Evolutionary conservation across 345 rosid genomes (phyloP).

Genomic region (Eucalyptus rudis): DNA sequence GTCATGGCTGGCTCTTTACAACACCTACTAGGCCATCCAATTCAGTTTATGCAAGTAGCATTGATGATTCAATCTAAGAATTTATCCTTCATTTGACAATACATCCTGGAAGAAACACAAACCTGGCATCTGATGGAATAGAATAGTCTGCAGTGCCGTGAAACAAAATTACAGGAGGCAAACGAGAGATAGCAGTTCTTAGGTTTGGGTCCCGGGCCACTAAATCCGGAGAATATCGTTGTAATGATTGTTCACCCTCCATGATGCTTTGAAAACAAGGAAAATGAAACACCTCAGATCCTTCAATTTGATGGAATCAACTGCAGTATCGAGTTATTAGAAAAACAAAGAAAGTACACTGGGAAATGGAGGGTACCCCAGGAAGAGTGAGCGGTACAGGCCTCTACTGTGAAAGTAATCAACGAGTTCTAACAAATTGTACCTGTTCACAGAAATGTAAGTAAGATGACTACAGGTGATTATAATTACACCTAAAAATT

Average conservation of each 20-base stretch:
- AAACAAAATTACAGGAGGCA: slow-evolving; percentile 71
- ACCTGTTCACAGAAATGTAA: slow-evolving; percentile 29
- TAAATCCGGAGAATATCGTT: slow-evolving; percentile 74
- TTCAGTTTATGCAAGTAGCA: not conserved
- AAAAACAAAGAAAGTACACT: not conserved
- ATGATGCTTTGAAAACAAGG: slow-evolving; percentile 47
- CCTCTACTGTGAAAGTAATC: slow-evolving; percentile 89
- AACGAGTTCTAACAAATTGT: slow-evolving; percentile 70
- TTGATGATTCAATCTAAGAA: not conserved
- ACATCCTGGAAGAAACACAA: slow-evolving; percentile 1
- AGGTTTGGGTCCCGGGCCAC: slow-evolving; percentile 51
- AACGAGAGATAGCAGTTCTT: slow-evolving; percentile 43
- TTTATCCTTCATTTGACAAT: not conserved
- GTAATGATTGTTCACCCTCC: slow-evolving; percentile 88
- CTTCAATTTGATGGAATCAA: not conserved
- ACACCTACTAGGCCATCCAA: not conserved
- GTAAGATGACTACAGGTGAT: not conserved
- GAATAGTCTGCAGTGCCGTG: slow-evolving; percentile 96
- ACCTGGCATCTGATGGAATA: slow-evolving; percentile 91
- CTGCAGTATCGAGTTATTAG: not conserved
- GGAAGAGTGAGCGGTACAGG: slow-evolving; percentile 66
- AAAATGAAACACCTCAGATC: not conserved
- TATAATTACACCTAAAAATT: not conserved
- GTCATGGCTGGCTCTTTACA: not conserved
- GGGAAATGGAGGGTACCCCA: slow-evolving; percentile 29